These are phyloP conservation scores for Clavaria fumosa DNA, from an alignment of 768 basidiomycete genomes.

Conservation along the genomic window DNA sequence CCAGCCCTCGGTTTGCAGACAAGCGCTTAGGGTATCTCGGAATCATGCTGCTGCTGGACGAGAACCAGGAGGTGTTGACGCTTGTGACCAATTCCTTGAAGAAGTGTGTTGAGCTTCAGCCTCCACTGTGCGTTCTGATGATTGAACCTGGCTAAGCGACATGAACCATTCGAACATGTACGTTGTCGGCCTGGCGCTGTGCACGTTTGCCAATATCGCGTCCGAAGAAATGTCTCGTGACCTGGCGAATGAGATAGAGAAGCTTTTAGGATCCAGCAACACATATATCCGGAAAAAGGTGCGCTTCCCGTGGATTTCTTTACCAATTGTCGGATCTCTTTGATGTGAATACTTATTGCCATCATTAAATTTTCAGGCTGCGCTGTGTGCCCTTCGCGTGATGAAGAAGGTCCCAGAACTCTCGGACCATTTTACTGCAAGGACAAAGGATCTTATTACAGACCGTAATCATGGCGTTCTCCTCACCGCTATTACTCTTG, in stretches of 20 bases:
- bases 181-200: conserved; percentile 89
- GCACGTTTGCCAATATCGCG: conserved; percentile 97
- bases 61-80: conserved; percentile 94
- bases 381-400: conserved; percentile 86
- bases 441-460: conserved; percentile 80
- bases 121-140: not conserved
- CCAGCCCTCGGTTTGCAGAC: conserved; percentile 89
- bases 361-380: conserved; percentile 41
- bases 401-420: conserved; percentile 95
- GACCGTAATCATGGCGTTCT: conserved; percentile 97
- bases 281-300: conserved; percentile 99
- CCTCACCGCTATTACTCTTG: conserved; percentile 84
- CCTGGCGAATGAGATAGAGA: conserved; percentile 94
- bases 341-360: no score
- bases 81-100: conserved; percentile 97
- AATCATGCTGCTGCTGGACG: conserved; percentile 94
- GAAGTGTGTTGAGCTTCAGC: conserved; percentile 43
- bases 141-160: conserved; percentile 41
- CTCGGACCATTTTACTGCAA: conserved; percentile 77
- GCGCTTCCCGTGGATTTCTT: conserved; percentile 8
- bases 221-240: conserved; percentile 99
- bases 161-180: conserved; percentile 99
- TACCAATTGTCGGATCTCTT: no score
- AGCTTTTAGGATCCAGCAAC: conserved; percentile 91
- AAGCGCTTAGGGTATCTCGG: conserved; percentile 94